Percentiles rank a stretch among this genome's conserved stretches.
Conservation (phyloP, 129 eudicot genomes). For the Lonicera japonica region DNA sequence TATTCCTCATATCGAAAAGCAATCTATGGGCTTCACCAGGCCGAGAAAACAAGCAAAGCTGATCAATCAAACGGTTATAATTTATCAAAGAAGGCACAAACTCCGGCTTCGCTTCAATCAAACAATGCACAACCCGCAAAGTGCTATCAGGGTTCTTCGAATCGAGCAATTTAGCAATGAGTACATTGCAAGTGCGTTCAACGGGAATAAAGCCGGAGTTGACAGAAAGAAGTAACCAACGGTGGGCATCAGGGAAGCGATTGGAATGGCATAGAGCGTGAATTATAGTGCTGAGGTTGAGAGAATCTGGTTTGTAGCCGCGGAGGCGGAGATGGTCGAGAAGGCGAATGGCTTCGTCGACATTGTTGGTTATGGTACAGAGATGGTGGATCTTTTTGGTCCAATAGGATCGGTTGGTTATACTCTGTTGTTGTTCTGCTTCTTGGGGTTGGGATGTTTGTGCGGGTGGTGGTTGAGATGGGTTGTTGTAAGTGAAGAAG, state of each 20-base stretch:
- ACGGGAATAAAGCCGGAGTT: slow-evolving; percentile 34
- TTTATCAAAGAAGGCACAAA: slow-evolving; percentile 71
- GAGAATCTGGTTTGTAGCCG: slow-evolving; percentile 45
- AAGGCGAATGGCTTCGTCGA: slow-evolving; percentile 54
- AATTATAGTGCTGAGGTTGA: slow-evolving; percentile 62
- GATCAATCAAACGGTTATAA: slow-evolving; percentile 71
- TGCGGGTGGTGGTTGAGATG: background rate
- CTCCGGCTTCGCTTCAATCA: slow-evolving; percentile 39
- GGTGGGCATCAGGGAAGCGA: slow-evolving; percentile 69
- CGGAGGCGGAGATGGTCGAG: slow-evolving; percentile 44
- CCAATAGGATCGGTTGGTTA: slow-evolving; percentile 40
- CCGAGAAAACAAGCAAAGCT: slow-evolving; percentile 33
- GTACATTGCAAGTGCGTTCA: slow-evolving; percentile 81
- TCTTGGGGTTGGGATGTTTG: background rate
- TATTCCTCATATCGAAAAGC: slow-evolving; percentile 47
- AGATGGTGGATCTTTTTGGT: slow-evolving; percentile 59
- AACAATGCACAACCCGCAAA: slow-evolving; percentile 28
- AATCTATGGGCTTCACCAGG: slow-evolving; percentile 34
- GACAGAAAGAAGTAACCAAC: slow-evolving; percentile 31
- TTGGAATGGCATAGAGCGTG: slow-evolving; percentile 61
- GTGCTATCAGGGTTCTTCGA: slow-evolving; percentile 38
- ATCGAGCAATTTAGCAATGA: slow-evolving; percentile 57
- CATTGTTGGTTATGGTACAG: slow-evolving; percentile 43
- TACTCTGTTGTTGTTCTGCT: slow-evolving; percentile 29
- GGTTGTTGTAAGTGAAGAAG: slow-evolving; percentile 1